A percentile compares a stretch with the other conserved stretches of the same genome.
These are phyloP conservation scores for Zopfia rhizophila DNA, from an alignment of 2,329 filamentous ascomycete genomes.

Conservation along the genomic window DNA sequence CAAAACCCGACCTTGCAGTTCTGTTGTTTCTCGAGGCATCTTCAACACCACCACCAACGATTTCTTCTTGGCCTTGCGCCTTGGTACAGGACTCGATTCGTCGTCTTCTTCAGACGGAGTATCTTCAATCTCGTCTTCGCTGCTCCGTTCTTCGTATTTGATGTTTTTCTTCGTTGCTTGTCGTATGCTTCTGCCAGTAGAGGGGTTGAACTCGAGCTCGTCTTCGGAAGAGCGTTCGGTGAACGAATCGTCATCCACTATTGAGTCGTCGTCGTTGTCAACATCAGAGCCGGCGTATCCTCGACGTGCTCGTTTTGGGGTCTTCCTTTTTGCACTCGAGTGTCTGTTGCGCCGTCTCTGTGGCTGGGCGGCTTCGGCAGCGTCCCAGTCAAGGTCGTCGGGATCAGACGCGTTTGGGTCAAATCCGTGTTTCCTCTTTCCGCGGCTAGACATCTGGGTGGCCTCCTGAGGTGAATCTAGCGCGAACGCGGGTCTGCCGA, in stretches of 20 bases:
- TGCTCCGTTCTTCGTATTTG: conserved; percentile 65
- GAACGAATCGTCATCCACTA: conserved; percentile 58
- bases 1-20: conserved; percentile 32
- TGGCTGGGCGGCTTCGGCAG: conserved; percentile 38
- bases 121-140: conserved; percentile 57
- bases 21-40: conserved; percentile 36
- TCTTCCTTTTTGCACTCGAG: conserved; percentile 41
- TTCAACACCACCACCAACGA: conserved; percentile 56
- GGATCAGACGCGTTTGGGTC: conserved; percentile 53
- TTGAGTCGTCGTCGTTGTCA: conserved; percentile 59
- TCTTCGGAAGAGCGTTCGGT: conserved; percentile 52
- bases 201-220: conserved; percentile 65
- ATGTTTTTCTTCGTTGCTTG: conserved; percentile 65
- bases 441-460: conserved; percentile 48
- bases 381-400: conserved; percentile 52
- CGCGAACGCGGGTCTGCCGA: conserved; percentile 30
- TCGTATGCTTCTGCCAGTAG: conserved; percentile 65
- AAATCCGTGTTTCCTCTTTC: conserved; percentile 52
- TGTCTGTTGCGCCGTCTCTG: conserved; percentile 39
- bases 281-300: conserved; percentile 48
- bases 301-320: conserved; percentile 46
- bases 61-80: conserved; percentile 36
- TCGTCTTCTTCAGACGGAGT: conserved; percentile 48
- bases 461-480: conserved; percentile 23
- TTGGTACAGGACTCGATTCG: conserved; percentile 22